Evolutionary conservation across 345 rosid species (phyloP).

Genomic region (Bruguiera sexangula): DNA sequence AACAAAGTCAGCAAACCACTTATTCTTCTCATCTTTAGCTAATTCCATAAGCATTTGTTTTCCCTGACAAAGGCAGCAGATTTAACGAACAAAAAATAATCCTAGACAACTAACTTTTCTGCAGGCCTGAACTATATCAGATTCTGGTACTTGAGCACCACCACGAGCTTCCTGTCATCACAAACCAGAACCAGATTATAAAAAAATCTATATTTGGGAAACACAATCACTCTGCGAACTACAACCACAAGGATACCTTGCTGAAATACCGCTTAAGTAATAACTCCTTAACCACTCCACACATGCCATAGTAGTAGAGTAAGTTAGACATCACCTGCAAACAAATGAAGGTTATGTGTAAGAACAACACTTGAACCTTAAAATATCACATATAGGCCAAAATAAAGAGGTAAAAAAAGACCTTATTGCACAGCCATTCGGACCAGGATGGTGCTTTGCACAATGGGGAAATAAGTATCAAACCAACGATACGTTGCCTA

Average conservation of each 20-base stretch:
- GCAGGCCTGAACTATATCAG: slow-evolving; percentile 31
- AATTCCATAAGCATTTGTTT: not conserved
- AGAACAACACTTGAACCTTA: slow-evolving; percentile 1
- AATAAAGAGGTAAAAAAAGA: not conserved
- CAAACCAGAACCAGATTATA: not conserved
- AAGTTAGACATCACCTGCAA: slow-evolving; percentile 25
- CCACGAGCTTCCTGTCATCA: slow-evolving; percentile 33
- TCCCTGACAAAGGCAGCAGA: slow-evolving; percentile 5
- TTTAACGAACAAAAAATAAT: not conserved
- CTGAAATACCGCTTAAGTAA: slow-evolving; percentile 32
- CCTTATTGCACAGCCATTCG: slow-evolving; percentile 37
- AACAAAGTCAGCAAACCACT: not conserved
- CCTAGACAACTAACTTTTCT: slow-evolving; percentile 21
- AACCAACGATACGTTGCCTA: slow-evolving; percentile 81
- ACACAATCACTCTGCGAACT: not conserved
- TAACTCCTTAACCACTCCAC: slow-evolving; percentile 26
- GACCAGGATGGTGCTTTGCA: slow-evolving; percentile 95
- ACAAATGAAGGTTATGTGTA: not conserved
- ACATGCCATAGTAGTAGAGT: slow-evolving; percentile 29
- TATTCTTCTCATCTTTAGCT: not conserved
- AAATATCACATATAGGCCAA: slow-evolving; percentile 10
- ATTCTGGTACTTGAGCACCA: slow-evolving; percentile 24
- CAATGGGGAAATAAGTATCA: slow-evolving; percentile 92
- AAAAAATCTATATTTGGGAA: not conserved
- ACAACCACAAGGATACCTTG: slow-evolving; percentile 16